These are phyloP conservation scores for Selenicereus undatus DNA, from an alignment of 148 eudicot species.

Conservation along the genomic window DNA sequence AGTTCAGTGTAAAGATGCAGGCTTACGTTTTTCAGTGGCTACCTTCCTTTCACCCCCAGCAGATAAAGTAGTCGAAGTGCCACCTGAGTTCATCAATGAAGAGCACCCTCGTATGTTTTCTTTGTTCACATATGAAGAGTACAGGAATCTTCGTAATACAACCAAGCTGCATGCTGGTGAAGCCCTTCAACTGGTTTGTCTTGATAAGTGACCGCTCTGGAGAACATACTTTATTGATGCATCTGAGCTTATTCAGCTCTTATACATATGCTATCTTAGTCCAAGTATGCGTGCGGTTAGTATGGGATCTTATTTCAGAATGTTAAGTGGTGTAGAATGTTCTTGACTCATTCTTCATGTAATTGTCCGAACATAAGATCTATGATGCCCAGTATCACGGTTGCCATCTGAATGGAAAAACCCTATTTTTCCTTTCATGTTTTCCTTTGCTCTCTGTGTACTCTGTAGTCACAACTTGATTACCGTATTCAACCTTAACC, in stretches of 20 bases:
- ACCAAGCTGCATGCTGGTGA: constrained; percentile 46
- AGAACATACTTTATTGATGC: background rate
- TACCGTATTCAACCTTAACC: too few relatives aligned
- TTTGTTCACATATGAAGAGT: constrained; percentile 47
- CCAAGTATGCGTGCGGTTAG: background rate
- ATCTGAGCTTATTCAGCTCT: background rate
- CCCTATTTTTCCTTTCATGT: background rate
- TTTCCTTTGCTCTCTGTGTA: too few relatives aligned
- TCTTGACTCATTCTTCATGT: background rate
- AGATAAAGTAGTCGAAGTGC: constrained; percentile 42
- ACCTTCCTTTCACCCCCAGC: constrained; percentile 59
- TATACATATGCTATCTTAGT: background rate
- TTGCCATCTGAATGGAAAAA: too few relatives aligned
- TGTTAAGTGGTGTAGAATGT: background rate
- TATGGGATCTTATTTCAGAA: background rate
- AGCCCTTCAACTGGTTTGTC: constrained; percentile 43
- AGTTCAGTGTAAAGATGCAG: constrained; percentile 52
- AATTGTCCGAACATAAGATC: background rate
- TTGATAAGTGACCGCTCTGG: background rate
- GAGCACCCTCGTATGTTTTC: constrained; percentile 48
- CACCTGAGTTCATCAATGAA: constrained; percentile 36
- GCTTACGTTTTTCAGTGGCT: constrained; percentile 49
- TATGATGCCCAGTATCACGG: too few relatives aligned
- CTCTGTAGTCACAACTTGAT: too few relatives aligned
- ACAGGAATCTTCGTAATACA: constrained; percentile 36